Evolutionary conservation across 2,329 filamentous ascomycete genomes (phyloP).

Genomic region (Trichoderma sp.): DNA sequence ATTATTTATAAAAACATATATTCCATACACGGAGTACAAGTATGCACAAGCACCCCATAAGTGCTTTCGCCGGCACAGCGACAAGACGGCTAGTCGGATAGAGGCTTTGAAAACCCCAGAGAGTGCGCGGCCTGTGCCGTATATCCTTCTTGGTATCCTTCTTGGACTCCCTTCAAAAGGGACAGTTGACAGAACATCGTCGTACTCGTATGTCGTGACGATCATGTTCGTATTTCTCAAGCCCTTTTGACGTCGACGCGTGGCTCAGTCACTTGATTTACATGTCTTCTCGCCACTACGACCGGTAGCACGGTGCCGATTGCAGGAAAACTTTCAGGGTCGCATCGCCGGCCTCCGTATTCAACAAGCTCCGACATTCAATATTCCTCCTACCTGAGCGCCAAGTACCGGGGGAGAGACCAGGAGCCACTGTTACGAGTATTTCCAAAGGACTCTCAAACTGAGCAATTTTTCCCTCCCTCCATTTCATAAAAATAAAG

Average conservation of each 20-base stretch:
- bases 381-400: not conserved
- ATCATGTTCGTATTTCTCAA: slow-evolving; percentile 7
- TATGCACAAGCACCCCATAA: not conserved
- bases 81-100: not conserved
- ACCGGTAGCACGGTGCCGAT: not conserved
- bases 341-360: not conserved
- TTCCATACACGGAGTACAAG: not conserved
- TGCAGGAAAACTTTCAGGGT: not conserved
- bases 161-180: not conserved
- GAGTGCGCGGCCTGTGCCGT: not conserved
- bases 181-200: not conserved
- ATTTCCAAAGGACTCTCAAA: not conserved
- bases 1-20: not conserved
- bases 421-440: not conserved
- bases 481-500: not conserved
- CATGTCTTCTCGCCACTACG: not conserved
- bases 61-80: not conserved
- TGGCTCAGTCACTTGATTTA: slow-evolving; percentile 17
- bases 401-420: not conserved
- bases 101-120: not conserved
- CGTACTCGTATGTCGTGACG: slow-evolving; percentile 8
- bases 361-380: not conserved
- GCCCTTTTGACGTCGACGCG: slow-evolving; percentile 6
- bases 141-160: not conserved
- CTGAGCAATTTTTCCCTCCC: not conserved